Base-by-base conservation (phyloP, 139 green algal genomes). In the Astrephomene gubernaculifera region DNA sequence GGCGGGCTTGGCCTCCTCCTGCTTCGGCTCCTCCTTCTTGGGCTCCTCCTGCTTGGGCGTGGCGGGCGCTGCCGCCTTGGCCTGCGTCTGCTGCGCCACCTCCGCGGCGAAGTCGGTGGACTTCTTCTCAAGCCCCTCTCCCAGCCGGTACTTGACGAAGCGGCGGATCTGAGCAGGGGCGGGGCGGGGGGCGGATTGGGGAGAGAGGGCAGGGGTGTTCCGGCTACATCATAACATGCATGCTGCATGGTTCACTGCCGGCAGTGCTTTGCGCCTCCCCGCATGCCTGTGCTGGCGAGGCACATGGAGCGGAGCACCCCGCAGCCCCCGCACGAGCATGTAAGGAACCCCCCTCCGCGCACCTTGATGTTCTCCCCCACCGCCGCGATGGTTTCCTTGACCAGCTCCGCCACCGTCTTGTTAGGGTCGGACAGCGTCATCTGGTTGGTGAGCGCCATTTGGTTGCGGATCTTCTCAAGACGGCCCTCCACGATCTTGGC, bases 401-500 rank as follows among this genome's bases (percentile, higher is more conserved):
- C 87, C 29, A 97, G 76, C 27, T 98, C 94, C 64, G 90, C 79
- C 33, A 98, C 93, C 82, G 90, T 93, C 90, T 98, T 98, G 89
- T 89, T 90, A 61, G 91, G 94, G 89, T 99, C 94, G 76, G 93
- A 94, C 89, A 99, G 96, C 86, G 92, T 99, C 6, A 90, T 82
- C 92, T 99, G 96, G 85, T 98, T 92, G 81, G 98, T 80, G 52
- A 99, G 94, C 33, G 97, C 92, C 79, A 94, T 90, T 65, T 94
- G 87, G 67, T 95, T 92, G 79, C 95, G 88, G 41, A 95, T 92
- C 95, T 99, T 99, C 39, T 94, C 88, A 25, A 99, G 79, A 44
- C 97, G 95, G 25, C 97, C 97, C 79, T 98, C 90, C 71, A 99
- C 97, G 83, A 99, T 98, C 93, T 98, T 98, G 41, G 79, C 86